Conservation (phyloP, 805 yeast species). For the Kluyveromyces lactis region DNA sequence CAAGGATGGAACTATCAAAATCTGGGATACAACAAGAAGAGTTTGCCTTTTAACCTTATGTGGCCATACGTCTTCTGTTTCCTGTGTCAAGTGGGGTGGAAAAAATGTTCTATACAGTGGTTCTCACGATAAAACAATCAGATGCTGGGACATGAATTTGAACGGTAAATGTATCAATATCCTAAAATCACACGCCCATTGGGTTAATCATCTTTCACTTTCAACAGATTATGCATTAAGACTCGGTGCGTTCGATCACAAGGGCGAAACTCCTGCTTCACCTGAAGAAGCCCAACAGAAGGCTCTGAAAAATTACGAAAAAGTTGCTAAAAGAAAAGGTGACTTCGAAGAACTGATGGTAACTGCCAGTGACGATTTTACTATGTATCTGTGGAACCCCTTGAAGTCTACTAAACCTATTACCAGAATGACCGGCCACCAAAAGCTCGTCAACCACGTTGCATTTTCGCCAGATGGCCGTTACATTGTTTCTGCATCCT, state of each 20-base stretch:
- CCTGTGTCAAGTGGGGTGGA: conserved; percentile 98
- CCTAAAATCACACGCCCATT: conserved; percentile 86
- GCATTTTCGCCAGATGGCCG: conserved; percentile 95
- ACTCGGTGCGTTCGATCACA: conserved; percentile 82
- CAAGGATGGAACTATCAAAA: conserved; percentile 79
- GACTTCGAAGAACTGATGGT: conserved; percentile 77
- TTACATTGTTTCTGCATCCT: conserved; percentile 81
- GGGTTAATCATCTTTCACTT: conserved; percentile 92
- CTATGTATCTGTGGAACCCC: conserved; percentile 98
- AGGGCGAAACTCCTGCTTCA: conserved; percentile 36
- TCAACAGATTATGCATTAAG: conserved; percentile 86
- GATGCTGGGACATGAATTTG: conserved; percentile 74
- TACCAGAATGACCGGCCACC: conserved; percentile 95
- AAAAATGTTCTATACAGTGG: conserved; percentile 74
- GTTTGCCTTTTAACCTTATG: conserved; percentile 60
- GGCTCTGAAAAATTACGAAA: conserved; percentile 47
- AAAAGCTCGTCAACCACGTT: conserved; percentile 91
- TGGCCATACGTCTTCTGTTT: conserved; percentile 83
- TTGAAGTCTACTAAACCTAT: conserved; percentile 70
- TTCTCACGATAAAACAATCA: conserved; percentile 90
- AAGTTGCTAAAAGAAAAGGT: conserved; percentile 48
- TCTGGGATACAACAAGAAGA: conserved; percentile 80
- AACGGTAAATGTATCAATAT: conserved; percentile 74
- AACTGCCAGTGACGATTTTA: conserved; percentile 94
- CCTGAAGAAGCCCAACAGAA: conserved; percentile 39